These are phyloP conservation scores for Cutaneotrichosporon daszewskae DNA, from an alignment of 1,284 basidiomycete genomes.

Conservation along the genomic window DNA sequence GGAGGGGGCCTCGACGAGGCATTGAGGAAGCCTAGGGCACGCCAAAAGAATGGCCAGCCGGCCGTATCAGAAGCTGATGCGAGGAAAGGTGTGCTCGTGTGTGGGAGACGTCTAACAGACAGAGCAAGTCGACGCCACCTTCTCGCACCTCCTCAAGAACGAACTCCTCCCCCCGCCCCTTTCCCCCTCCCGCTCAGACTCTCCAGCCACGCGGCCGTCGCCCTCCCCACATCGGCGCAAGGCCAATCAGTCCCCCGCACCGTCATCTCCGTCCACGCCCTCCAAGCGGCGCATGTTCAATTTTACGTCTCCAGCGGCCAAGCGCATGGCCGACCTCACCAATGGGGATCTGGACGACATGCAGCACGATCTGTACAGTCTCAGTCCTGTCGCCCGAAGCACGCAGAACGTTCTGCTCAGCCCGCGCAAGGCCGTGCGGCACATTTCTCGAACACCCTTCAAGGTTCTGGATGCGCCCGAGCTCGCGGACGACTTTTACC, in stretches of 20 bases:
- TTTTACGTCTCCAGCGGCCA: conserved; percentile 47
- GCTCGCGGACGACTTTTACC: conserved; percentile 94
- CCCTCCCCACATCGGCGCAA: conserved; percentile 26
- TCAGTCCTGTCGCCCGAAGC: conserved; percentile 81
- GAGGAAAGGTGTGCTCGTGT: conserved; percentile 46
- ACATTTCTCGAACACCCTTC: conserved; percentile 91
- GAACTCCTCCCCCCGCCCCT: conserved; percentile 50
- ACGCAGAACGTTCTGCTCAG: conserved; percentile 78
- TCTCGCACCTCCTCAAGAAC: conserved; percentile 51
- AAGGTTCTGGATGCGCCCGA: conserved; percentile 96
- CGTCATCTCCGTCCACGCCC: conserved; percentile 45
- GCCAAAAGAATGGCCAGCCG: conserved; percentile 37
- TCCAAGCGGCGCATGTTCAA: conserved; percentile 51
- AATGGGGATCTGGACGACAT: conserved; percentile 51
- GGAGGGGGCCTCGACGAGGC: conserved; percentile 19
- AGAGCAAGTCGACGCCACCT: conserved; percentile 54
- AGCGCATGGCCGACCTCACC: conserved; percentile 30
- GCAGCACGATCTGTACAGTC: conserved; percentile 77
- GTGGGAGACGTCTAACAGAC: conserved; percentile 6
- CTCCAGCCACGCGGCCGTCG: conserved; percentile 22
- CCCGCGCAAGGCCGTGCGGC: conserved; percentile 72
- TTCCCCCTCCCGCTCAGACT: conserved; percentile 20
- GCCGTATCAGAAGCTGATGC: conserved; percentile 45
- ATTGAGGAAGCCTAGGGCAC: conserved; percentile 27
- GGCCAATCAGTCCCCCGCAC: conserved; percentile 31